Base-by-base conservation (phyloP, 1,139 yeast genomes). In the Suhomyces guaymorum region DNA sequence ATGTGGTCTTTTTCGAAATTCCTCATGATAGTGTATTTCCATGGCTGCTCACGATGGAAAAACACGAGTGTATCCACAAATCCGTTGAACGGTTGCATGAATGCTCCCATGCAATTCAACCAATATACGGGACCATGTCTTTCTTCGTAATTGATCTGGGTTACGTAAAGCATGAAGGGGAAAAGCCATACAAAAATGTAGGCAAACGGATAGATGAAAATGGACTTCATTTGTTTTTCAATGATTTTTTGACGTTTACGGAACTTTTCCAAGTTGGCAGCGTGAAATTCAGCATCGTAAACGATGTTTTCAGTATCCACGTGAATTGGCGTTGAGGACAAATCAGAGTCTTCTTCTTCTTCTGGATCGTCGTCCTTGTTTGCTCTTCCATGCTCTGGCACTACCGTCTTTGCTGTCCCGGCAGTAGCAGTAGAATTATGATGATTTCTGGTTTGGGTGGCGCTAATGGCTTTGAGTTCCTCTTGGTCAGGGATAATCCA, bases 121-220 rank as follows among this genome's bases (percentile, higher is more conserved):
- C 94, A 84, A 44, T 72, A 74, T 7, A 79, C 68, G 0, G 83
- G 80, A 1, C 73, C 71, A 42, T 66, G 70, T 2, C 44, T 43
- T 32, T 64, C 51, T 45, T 78, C 83, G 48, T 76, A 67, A 32
- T 65, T 61, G 43, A 70, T 54, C 54, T 80, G 86, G 6, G 86
- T 70, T 31, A 79, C 67, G 51, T 83, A 85, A 25, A 80, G 71
- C n/a, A 82, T 73, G 43, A 87, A 75, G 1, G 96, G 96, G 46
- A 86, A 82, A 11, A 82, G 55, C 96, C 96, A 88, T 31, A 88
- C 61, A 26, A 85, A 67, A 37, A 85, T 69, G 56, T 87, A 89
- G 1, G 95, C 85, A 26, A 83, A 64, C 1, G 97, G 97, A 55
- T 89, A 89, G 26, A 89, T 71, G 57, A 89, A 87, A 32, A 89